Evolutionary conservation across 345 rosid genomes (phyloP), one percentile per base, ranked within the genome.

Genomic region (Nasturtium officinale): DNA sequence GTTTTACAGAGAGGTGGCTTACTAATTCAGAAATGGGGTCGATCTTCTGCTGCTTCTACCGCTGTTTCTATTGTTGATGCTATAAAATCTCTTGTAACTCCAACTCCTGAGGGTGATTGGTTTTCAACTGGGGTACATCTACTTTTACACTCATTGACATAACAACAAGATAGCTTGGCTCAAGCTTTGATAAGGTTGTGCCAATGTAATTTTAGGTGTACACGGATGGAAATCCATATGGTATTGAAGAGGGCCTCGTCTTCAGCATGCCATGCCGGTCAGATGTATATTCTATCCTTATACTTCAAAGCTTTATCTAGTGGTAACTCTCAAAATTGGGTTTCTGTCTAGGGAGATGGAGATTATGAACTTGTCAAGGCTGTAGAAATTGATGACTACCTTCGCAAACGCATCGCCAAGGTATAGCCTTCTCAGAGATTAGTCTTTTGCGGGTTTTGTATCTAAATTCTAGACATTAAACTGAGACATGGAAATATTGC

Each of bases 241-340:
- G 96, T 57, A 88, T 95, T 72, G 88, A 82, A 0, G 96, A 95
- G 67, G 99, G 74, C 63, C 84, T 90, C 10, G 96, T 95, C 61
- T 95, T 91, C 84, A 95, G 99, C 83, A 86, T 91, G 96, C 99
- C 97, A n/a, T 95, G 99, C 88, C 77, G 96, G 74, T 95, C 99
- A 70, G 86, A 86, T 56, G 99, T 90, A 79, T 77, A 84, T 55
- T 72, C 59, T 56, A 51, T 53, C 11, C 60, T 55, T 54, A 2
- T n/a, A 47, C 25, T 48, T 3, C n/a, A 46, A 54, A 40, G 16
- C 10, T 55, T 55, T 16, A 47, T 68, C 33, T 38, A 37, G 18
- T 25, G 26, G 29, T 2, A 50, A 20, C 13, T 33, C 40, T 65
- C 21, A 13, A 13, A 26, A 37, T 16, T 28, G 38, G 30, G 38